A percentile compares a stretch with the other conserved stretches of the same genome.
phyloP scores from a whole-genome alignment of 257 asterid species.

The Solanum piurae region DNA sequence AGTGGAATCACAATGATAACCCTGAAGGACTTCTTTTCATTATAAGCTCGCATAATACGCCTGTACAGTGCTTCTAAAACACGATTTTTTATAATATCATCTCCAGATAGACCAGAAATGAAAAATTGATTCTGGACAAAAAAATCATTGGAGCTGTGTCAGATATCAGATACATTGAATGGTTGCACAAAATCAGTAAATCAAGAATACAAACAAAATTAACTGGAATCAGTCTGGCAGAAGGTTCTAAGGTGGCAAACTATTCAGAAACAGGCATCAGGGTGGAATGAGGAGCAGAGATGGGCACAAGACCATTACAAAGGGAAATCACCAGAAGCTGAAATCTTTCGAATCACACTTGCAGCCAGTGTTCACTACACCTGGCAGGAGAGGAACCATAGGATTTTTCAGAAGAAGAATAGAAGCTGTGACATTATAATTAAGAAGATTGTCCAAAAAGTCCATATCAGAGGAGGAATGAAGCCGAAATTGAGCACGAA shows the following conservation, averaged over 20 bases:
- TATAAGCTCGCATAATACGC: constrained; percentile 80
- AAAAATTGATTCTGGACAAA: constrained; percentile 81
- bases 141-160: constrained; percentile 16
- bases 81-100: constrained; percentile 81
- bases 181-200: neutral
- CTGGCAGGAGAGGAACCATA: neutral
- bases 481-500: neutral
- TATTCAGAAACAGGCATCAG: neutral
- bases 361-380: neutral
- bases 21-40: constrained; percentile 82
- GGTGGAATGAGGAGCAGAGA: neutral
- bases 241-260: neutral
- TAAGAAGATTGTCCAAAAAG: neutral
- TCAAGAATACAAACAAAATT: neutral
- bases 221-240: neutral
- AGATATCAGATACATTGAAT: constrained; percentile 9
- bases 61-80: constrained; percentile 62
- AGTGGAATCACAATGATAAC: constrained; percentile 89
- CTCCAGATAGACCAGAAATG: constrained; percentile 90
- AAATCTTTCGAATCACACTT: neutral
- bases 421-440: neutral
- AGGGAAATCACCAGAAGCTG: neutral
- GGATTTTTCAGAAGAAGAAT: neutral
- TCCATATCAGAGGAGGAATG: neutral
- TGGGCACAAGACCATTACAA: neutral